Conservation (phyloP, 768 basidiomycete species). For the Lactarius akahatsu region DNA sequence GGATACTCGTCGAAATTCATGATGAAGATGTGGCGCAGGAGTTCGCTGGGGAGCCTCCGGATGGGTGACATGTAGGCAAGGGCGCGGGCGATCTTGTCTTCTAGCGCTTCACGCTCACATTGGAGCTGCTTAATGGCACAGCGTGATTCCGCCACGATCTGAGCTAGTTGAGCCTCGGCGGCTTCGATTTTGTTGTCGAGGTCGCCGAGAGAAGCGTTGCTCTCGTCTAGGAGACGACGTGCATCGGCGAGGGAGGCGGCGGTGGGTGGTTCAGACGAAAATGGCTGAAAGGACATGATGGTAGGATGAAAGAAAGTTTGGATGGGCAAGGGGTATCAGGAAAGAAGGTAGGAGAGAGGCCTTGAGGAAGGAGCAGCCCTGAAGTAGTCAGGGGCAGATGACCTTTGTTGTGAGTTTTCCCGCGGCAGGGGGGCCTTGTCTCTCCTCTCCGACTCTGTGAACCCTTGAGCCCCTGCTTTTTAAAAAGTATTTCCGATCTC, state of each 20-base stretch:
- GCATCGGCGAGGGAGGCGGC: constrained; percentile 52
- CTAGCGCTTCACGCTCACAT: constrained; percentile 47
- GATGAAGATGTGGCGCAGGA: constrained; percentile 71
- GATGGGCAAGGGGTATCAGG: constrained; percentile 12
- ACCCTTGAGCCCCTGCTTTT: neutral
- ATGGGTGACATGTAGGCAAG: constrained; percentile 73
- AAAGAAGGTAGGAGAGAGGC: constrained; percentile 8
- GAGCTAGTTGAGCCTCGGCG: constrained; percentile 56
- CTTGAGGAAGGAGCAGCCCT: constrained; percentile 7
- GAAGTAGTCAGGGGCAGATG: constrained; percentile 19
- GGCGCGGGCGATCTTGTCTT: constrained; percentile 49
- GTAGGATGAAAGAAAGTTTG: constrained; percentile 19
- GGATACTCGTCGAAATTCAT: constrained; percentile 67
- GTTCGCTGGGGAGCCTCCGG: constrained; percentile 64
- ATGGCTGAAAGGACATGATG: constrained; percentile 28
- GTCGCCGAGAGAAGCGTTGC: constrained; percentile 32
- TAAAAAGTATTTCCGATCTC: neutral
- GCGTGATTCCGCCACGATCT: constrained; percentile 56
- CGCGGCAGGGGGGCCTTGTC: constrained; percentile 10
- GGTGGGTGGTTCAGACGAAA: constrained; percentile 59
- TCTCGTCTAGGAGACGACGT: constrained; percentile 43
- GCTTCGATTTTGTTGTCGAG: constrained; percentile 50
- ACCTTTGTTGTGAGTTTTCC: constrained; percentile 17
- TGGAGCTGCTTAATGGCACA: constrained; percentile 54
- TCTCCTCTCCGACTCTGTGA: too few relatives aligned